These are phyloP conservation scores for Nakazawaea siamensis DNA, from an alignment of 805 yeast species.

Conservation along the genomic window DNA sequence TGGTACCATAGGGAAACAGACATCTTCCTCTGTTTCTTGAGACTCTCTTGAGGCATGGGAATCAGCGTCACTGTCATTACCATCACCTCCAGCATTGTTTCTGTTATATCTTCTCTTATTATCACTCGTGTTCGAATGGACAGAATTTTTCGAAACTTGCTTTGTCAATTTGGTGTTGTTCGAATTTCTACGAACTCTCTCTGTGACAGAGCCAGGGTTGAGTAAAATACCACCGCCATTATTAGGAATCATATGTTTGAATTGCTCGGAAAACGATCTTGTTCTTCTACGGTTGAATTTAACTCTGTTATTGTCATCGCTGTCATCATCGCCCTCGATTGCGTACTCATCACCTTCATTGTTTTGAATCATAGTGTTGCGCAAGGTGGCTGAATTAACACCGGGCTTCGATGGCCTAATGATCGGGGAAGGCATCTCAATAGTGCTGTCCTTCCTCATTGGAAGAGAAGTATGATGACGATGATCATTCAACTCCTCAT, in stretches of 20 bases:
- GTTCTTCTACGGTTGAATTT: constrained; percentile 18
- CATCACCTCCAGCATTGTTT: constrained; percentile 16
- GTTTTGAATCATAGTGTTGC: constrained; percentile 11
- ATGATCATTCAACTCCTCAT: constrained; percentile 26
- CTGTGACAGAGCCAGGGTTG: constrained; percentile 8
- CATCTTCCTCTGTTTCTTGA: constrained; percentile 95
- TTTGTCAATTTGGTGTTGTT: constrained; percentile 16
- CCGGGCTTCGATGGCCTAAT: not conserved
- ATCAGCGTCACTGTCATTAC: constrained; percentile 54
- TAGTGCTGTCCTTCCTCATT: constrained; percentile 18
- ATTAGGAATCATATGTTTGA: constrained; percentile 26
- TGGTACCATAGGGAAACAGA: constrained; percentile 87
- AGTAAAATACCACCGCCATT: constrained; percentile 11
- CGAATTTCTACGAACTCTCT: constrained; percentile 5
- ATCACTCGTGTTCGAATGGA: constrained; percentile 2
- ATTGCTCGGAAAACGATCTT: constrained; percentile 35
- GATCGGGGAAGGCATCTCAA: not conserved
- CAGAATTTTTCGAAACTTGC: constrained; percentile 22
- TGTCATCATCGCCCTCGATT: constrained; percentile 3
- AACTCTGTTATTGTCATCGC: not conserved
- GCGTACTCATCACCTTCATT: constrained; percentile 10
- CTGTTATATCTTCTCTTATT: constrained; percentile 4
- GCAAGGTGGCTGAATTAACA: constrained; percentile 8
- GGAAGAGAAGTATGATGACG: constrained; percentile 27
- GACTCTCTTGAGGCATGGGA: constrained; percentile 72